Percentiles rank a stretch among this genome's conserved stretches.
Conservation (phyloP, 768 basidiomycete species). For the Hemileccinum impolitum region DNA sequence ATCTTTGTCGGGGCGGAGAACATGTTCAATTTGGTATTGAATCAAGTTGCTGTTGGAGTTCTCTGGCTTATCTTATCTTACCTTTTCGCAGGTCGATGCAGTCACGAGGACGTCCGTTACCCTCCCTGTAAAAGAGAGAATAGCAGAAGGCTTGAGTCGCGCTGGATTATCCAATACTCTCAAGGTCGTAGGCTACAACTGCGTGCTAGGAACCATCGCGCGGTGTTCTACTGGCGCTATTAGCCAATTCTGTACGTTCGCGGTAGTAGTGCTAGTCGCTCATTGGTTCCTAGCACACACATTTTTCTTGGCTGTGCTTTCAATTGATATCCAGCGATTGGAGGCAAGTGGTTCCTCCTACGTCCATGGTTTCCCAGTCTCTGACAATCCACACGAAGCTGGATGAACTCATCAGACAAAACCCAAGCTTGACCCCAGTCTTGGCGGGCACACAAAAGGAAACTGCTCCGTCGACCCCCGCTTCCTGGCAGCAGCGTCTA, state of each 20-base stretch:
- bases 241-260: slow-evolving; percentile 90
- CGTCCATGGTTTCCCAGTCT: not conserved
- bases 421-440: slow-evolving; percentile 51
- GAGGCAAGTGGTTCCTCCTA: slow-evolving; percentile 48
- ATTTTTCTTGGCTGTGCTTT: slow-evolving; percentile 91
- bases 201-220: slow-evolving; percentile 72
- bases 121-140: slow-evolving; percentile 85
- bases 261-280: slow-evolving; percentile 89
- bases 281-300: slow-evolving; percentile 98
- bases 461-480: slow-evolving; percentile 15
- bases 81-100: slow-evolving; percentile 63
- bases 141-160: slow-evolving; percentile 84
- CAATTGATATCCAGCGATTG: slow-evolving; percentile 92
- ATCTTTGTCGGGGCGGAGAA: slow-evolving; percentile 96
- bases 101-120: slow-evolving; percentile 84
- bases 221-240: slow-evolving; percentile 76
- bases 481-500: slow-evolving; percentile 33
- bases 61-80: slow-evolving; percentile 28
- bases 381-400: slow-evolving; percentile 45
- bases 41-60: slow-evolving; percentile 3
- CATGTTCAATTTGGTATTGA: slow-evolving; percentile 86
- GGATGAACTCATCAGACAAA: slow-evolving; percentile 80
- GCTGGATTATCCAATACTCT: slow-evolving; percentile 91
- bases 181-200: slow-evolving; percentile 86
- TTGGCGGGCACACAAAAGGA: slow-evolving; percentile 28